A percentile compares a stretch with the other conserved stretches of the same genome.
phyloP scores from a whole-genome alignment of 2,329 filamentous ascomycete species.

The Tricladium varicosporioides region DNA sequence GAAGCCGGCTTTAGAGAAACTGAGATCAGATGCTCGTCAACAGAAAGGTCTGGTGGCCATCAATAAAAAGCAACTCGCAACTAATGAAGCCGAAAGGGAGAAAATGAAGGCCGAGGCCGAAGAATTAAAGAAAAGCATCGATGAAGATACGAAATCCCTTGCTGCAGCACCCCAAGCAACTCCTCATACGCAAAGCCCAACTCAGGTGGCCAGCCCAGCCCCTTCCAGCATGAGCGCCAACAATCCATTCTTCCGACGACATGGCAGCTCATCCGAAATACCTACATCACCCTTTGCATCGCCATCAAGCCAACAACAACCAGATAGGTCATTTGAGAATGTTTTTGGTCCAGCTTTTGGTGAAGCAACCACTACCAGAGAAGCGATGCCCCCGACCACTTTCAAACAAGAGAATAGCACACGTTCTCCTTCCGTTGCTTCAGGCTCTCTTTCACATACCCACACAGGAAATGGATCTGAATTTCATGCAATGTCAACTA shows the following conservation, averaged over 20 bases:
- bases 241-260: slow-evolving; percentile 89
- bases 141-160: slow-evolving; percentile 54
- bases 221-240: slow-evolving; percentile 71
- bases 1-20: slow-evolving; percentile 89
- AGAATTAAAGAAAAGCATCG: slow-evolving; percentile 61
- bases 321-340: slow-evolving; percentile 76
- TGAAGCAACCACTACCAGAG: slow-evolving; percentile 40
- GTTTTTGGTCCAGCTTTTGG: slow-evolving; percentile 74
- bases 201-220: slow-evolving; percentile 66
- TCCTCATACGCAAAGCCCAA: slow-evolving; percentile 41
- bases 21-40: slow-evolving; percentile 86
- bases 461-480: slow-evolving; percentile 25
- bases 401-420: slow-evolving; percentile 50
- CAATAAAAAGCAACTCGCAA: slow-evolving; percentile 95
- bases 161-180: slow-evolving; percentile 48
- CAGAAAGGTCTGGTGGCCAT: slow-evolving; percentile 96
- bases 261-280: slow-evolving; percentile 53
- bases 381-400: slow-evolving; percentile 50
- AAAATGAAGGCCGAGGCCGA: slow-evolving; percentile 80
- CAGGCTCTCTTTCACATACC: slow-evolving; percentile 26
- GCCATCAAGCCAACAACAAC: slow-evolving; percentile 38
- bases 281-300: slow-evolving; percentile 47
- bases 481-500: slow-evolving; percentile 39
- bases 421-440: slow-evolving; percentile 25
- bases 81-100: slow-evolving; percentile 84